These are phyloP conservation scores for Phialocephala sp. DNA, from an alignment of 2,329 filamentous ascomycete genomes.

Conservation along the genomic window DNA sequence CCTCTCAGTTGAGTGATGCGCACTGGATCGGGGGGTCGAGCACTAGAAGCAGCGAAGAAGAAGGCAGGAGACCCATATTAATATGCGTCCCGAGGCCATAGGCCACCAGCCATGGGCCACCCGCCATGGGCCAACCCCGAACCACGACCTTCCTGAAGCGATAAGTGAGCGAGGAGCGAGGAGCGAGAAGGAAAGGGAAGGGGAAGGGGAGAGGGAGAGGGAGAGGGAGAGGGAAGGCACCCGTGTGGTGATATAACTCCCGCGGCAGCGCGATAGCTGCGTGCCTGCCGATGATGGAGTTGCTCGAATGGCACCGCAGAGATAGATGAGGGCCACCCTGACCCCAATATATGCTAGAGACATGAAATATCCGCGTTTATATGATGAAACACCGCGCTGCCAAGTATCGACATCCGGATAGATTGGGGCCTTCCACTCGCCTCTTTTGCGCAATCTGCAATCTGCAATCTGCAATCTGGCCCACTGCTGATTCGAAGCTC, in stretches of 20 bases:
- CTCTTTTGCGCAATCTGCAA: background rate
- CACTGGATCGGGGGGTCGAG: background rate
- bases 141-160: conserved; percentile 9
- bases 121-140: background rate
- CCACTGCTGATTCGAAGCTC: conserved; percentile 22
- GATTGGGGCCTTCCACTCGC: background rate
- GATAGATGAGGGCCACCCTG: background rate
- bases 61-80: conserved; percentile 17
- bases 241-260: conserved; percentile 6
- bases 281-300: background rate
- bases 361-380: background rate
- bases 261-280: background rate
- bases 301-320: background rate
- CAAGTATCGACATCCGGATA: background rate
- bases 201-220: background rate
- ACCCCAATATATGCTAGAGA: background rate
- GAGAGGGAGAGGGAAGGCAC: background rate
- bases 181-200: background rate
- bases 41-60: conserved; percentile 21
- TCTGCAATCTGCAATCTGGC: background rate
- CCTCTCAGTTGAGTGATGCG: background rate
- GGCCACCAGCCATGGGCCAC: background rate
- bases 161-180: background rate
- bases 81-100: conserved; percentile 11
- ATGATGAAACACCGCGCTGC: background rate